Conservation (phyloP, 2,329 filamentous ascomycete genomes). For the Epichloe hybrida region DNA sequence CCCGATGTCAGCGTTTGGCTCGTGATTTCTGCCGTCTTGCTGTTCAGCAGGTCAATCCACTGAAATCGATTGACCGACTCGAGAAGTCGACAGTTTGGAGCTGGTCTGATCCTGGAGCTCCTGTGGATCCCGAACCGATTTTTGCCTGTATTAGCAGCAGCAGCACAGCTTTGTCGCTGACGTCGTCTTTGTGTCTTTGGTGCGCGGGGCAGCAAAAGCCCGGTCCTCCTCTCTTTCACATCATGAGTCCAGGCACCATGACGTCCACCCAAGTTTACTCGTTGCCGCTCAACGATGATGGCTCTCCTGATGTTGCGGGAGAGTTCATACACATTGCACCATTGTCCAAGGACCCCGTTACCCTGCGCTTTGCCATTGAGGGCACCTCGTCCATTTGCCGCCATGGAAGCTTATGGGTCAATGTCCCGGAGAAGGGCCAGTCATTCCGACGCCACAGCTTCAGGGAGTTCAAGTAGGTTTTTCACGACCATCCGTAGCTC, state of each 20-base stretch:
- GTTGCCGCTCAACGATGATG: constrained; percentile 82
- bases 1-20: not conserved
- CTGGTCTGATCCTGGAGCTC: not conserved
- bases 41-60: not conserved
- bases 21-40: not conserved
- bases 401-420: constrained; percentile 91
- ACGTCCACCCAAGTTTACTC: constrained; percentile 66
- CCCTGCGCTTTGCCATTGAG: constrained; percentile 79
- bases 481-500: not conserved
- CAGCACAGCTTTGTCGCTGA: not conserved
- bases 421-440: constrained; percentile 67
- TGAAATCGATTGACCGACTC: not conserved
- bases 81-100: not conserved
- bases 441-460: constrained; percentile 69
- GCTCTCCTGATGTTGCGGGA: constrained; percentile 76
- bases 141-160: not conserved
- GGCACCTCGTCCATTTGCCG: constrained; percentile 92
- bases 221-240: constrained; percentile 18
- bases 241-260: constrained; percentile 48
- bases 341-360: constrained; percentile 57
- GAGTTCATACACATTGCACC: constrained; percentile 87
- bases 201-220: constrained; percentile 8
- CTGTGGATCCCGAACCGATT: not conserved
- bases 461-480: constrained; percentile 71
- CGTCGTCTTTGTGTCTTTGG: constrained; percentile 1